Conservation (phyloP, 2,329 filamentous ascomycete species). For the Phaeosphaeriaceae sp. region DNA sequence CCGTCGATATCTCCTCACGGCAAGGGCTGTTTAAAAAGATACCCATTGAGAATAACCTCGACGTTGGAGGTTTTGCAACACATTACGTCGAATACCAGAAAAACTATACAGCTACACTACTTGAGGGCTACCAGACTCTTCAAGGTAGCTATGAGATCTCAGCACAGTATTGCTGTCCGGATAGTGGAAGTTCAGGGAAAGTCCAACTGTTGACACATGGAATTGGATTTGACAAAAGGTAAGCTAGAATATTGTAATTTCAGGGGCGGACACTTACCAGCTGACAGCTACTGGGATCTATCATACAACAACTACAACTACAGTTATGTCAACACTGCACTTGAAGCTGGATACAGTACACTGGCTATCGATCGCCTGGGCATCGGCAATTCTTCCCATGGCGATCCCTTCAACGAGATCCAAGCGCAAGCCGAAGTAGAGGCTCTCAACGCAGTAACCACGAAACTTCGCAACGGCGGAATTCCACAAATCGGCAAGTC, state of each 20-base stretch:
- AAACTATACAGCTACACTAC: slow-evolving; percentile 56
- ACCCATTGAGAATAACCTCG: slow-evolving; percentile 60
- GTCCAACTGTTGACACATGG: slow-evolving; percentile 62
- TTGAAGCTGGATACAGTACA: slow-evolving; percentile 64
- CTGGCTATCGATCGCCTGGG: slow-evolving; percentile 69
- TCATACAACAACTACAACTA: slow-evolving; percentile 66
- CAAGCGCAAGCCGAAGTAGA: slow-evolving; percentile 66
- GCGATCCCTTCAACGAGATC: slow-evolving; percentile 66
- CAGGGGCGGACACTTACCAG: background rate
- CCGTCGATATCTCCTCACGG: slow-evolving; percentile 61
- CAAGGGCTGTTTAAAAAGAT: slow-evolving; percentile 62
- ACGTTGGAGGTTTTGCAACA: slow-evolving; percentile 62
- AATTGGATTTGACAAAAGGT: slow-evolving; percentile 62
- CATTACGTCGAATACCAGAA: slow-evolving; percentile 25
- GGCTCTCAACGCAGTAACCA: slow-evolving; percentile 63
- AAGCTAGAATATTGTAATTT: slow-evolving; percentile 10
- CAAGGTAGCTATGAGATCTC: slow-evolving; percentile 64
- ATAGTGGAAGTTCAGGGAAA: slow-evolving; percentile 42
- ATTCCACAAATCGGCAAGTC: slow-evolving; percentile 52
- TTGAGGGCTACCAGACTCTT: slow-evolving; percentile 60
- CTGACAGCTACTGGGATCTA: slow-evolving; percentile 67
- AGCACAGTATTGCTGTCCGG: slow-evolving; percentile 67
- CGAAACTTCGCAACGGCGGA: slow-evolving; percentile 54
- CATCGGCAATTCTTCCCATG: slow-evolving; percentile 64
- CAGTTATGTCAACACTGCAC: slow-evolving; percentile 65